Conservation (phyloP, 768 basidiomycete species). For the Amanita polypyramis region DNA sequence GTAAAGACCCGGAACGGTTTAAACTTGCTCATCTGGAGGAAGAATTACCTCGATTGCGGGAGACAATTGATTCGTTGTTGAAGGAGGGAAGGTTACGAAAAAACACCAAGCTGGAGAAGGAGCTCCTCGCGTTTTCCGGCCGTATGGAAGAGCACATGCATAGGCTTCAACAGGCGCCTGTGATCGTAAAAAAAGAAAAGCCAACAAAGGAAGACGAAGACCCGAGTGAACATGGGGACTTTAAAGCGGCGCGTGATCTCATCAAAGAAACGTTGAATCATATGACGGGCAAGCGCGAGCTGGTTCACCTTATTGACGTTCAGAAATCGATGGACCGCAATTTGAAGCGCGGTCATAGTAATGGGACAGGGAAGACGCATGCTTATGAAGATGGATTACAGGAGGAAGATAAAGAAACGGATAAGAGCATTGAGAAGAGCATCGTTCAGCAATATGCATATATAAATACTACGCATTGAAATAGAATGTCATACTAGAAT, state of each 20-base stretch:
- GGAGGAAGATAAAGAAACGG: neutral
- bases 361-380: too few species aligned
- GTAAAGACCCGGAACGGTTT: too few species aligned
- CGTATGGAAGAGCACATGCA: slow-evolving; percentile 17
- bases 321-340: slow-evolving; percentile 23
- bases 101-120: slow-evolving; percentile 14
- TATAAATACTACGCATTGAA: too few species aligned
- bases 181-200: neutral
- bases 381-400: neutral
- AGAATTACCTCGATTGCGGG: slow-evolving; percentile 15
- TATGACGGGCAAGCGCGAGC: slow-evolving; percentile 13
- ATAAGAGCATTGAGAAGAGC: neutral
- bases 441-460: neutral
- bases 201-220: slow-evolving; percentile 5
- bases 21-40: slow-evolving; percentile 12
- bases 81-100: slow-evolving; percentile 15
- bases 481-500: too few species aligned
- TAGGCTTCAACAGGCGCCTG: slow-evolving; percentile 9
- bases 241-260: slow-evolving; percentile 12
- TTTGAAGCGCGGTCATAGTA: slow-evolving; percentile 10
- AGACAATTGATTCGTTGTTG: slow-evolving; percentile 16
- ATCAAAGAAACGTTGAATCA: slow-evolving; percentile 12
- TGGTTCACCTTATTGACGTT: slow-evolving; percentile 27
- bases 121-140: slow-evolving; percentile 18
- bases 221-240: slow-evolving; percentile 8